Evolutionary conservation across 2,329 filamentous ascomycete species (phyloP).

Genomic region (Colletotrichum lindemuthianum): DNA sequence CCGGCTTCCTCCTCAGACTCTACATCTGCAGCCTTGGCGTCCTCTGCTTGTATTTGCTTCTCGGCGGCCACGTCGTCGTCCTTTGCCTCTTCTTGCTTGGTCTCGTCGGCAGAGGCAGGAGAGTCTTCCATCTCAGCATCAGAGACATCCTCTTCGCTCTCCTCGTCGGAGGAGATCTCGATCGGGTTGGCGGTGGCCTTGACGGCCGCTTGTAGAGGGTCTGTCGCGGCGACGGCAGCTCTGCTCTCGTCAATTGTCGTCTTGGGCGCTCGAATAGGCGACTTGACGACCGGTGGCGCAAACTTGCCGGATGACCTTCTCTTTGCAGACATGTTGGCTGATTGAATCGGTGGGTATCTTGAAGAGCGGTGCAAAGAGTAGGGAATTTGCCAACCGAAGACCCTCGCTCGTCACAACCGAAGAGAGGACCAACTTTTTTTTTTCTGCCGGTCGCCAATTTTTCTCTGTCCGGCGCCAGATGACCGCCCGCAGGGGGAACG

Average conservation of each 20-base stretch:
- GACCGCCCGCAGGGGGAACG: slow-evolving; percentile 28
- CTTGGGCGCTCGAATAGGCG: slow-evolving; percentile 62
- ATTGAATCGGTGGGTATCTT: slow-evolving; percentile 16
- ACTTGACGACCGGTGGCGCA: slow-evolving; percentile 64
- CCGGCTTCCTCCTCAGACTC: slow-evolving; percentile 60
- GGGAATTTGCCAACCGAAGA: slow-evolving; percentile 17
- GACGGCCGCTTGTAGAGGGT: slow-evolving; percentile 49
- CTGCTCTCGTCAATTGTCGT: slow-evolving; percentile 67
- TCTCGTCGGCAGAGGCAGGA: slow-evolving; percentile 37
- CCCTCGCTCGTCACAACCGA: slow-evolving; percentile 5
- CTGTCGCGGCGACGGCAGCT: slow-evolving; percentile 60
- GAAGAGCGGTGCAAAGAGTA: slow-evolving; percentile 3
- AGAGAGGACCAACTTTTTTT: slow-evolving; percentile 31
- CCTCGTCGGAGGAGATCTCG: slow-evolving; percentile 67
- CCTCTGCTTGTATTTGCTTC: slow-evolving; percentile 42
- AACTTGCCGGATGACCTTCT: slow-evolving; percentile 68
- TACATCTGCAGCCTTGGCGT: slow-evolving; percentile 42
- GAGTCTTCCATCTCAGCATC: slow-evolving; percentile 51
- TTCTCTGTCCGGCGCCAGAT: slow-evolving; percentile 14
- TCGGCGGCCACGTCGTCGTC: slow-evolving; percentile 33
- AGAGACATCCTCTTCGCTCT: slow-evolving; percentile 57
- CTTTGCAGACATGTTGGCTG: slow-evolving; percentile 65
- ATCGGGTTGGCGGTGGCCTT: slow-evolving; percentile 53
- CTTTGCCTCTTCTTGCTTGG: slow-evolving; percentile 38
- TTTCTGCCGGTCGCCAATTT: slow-evolving; percentile 36